A percentile compares a stretch with the other conserved stretches of the same genome.
These are phyloP conservation scores for Ensete ventricosum DNA, from an alignment of 176 grass and related monocot species.

Conservation along the genomic window DNA sequence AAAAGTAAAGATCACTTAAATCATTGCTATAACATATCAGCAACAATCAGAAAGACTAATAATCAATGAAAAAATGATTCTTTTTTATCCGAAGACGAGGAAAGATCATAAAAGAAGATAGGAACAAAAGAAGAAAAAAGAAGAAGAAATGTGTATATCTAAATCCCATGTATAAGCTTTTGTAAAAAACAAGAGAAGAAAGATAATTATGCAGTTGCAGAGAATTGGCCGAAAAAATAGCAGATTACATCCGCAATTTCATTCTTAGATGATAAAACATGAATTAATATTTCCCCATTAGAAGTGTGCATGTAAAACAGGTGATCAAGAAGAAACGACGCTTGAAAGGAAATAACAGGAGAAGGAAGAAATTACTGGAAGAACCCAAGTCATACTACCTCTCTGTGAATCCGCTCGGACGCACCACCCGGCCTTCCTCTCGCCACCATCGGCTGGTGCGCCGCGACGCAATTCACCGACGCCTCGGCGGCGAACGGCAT, in stretches of 20 bases:
- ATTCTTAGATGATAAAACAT: background rate
- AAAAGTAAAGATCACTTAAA: no score
- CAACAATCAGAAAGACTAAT: background rate
- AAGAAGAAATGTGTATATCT: background rate
- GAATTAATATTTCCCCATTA: background rate
- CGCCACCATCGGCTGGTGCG: slow-evolving; percentile 32
- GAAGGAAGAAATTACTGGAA: background rate
- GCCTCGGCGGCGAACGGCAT: slow-evolving; percentile 74
- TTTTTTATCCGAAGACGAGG: no score
- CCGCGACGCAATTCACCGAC: slow-evolving; percentile 80
- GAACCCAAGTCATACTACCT: slow-evolving; percentile 33
- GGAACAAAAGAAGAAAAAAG: background rate
- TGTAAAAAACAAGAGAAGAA: background rate
- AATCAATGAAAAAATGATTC: slow-evolving; percentile 6
- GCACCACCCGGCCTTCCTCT: slow-evolving; percentile 26
- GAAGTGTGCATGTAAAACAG: background rate
- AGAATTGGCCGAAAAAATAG: background rate
- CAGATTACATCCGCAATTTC: background rate
- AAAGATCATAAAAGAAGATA: no score
- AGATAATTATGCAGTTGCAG: background rate
- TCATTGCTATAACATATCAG: no score
- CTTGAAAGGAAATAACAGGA: background rate
- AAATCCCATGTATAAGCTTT: background rate
- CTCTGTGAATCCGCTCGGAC: slow-evolving; percentile 41
- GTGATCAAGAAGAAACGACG: background rate